A percentile compares a stretch with the other conserved stretches of the same genome.
phyloP scores from a whole-genome alignment of 192 early-diverging fungal species.

The Umbelopsis ramanniana region DNA sequence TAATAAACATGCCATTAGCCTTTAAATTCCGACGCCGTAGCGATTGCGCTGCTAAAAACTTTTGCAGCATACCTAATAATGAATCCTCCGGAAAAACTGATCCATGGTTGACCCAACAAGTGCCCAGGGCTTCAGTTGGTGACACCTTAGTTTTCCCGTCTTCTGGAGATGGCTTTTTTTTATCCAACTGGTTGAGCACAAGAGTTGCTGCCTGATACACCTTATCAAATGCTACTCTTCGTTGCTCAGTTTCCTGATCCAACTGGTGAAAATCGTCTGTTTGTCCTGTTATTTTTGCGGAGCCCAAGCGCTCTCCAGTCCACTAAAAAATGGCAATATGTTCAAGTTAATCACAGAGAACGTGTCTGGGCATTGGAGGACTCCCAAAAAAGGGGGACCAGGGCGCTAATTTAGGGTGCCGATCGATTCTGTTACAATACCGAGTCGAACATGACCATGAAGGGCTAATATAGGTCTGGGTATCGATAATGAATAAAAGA shows the following conservation, averaged over 20 bases:
- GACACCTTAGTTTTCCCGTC: constrained; percentile 64
- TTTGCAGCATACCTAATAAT: constrained; percentile 40
- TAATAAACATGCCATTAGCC: neutral
- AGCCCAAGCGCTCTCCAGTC: constrained; percentile 83
- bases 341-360: neutral
- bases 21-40: constrained; percentile 26
- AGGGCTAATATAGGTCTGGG: neutral
- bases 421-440: neutral
- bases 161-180: constrained; percentile 68
- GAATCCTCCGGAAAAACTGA: constrained; percentile 43
- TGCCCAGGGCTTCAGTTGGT: constrained; percentile 67
- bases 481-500: neutral
- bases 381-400: constrained; percentile 7
- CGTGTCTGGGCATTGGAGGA: constrained; percentile 4
- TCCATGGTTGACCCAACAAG: constrained; percentile 68
- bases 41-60: constrained; percentile 9
- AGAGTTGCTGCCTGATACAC: constrained; percentile 57
- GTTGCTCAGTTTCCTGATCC: constrained; percentile 71
- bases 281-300: constrained; percentile 67
- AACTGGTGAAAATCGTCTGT: constrained; percentile 84
- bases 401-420: constrained; percentile 7
- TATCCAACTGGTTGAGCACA: constrained; percentile 55
- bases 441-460: neutral
- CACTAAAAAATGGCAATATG: constrained; percentile 46
- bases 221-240: constrained; percentile 66